Evolutionary conservation across 2,329 filamentous ascomycete species (phyloP).

Genomic region (Exophiala bonariae): DNA sequence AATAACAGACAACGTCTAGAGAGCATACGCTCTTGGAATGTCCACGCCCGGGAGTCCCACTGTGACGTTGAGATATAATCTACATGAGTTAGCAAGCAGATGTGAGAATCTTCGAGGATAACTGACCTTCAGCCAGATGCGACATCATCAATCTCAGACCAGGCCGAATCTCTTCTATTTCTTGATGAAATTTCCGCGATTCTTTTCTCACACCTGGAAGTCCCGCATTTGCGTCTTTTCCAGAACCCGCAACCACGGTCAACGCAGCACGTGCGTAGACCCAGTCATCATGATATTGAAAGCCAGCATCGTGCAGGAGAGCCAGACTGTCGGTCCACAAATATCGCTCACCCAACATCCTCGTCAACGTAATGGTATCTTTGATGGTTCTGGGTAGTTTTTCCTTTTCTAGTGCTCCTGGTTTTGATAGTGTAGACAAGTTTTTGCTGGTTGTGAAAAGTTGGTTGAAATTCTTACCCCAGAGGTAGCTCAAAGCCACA

Average conservation of each 20-base stretch:
- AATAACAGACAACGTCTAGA: conserved; percentile 39
- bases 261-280: conserved; percentile 26
- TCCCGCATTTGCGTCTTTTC: conserved; percentile 30
- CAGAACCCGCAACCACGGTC: conserved; percentile 26
- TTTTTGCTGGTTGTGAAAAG: conserved; percentile 28
- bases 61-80: conserved; percentile 31
- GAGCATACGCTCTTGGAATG: conserved; percentile 41
- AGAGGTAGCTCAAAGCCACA: conserved; percentile 30
- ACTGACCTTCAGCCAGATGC: conserved; percentile 27
- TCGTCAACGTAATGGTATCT: conserved; percentile 28
- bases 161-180: conserved; percentile 27
- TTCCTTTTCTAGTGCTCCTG: conserved; percentile 26
- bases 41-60: conserved; percentile 42
- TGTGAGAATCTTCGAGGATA: neutral
- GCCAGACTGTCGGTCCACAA: conserved; percentile 30
- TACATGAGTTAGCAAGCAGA: conserved; percentile 5
- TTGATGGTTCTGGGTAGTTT: conserved; percentile 28
- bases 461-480: conserved; percentile 29
- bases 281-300: conserved; percentile 31
- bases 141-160: conserved; percentile 29
- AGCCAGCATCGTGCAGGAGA: conserved; percentile 28
- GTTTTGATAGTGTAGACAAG: conserved; percentile 24
- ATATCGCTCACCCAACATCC: conserved; percentile 27
- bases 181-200: conserved; percentile 27
- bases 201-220: conserved; percentile 29